These are phyloP conservation scores for Penicillium alfredii DNA, from an alignment of 495 filamentous ascomycete genomes.

Conservation along the genomic window DNA sequence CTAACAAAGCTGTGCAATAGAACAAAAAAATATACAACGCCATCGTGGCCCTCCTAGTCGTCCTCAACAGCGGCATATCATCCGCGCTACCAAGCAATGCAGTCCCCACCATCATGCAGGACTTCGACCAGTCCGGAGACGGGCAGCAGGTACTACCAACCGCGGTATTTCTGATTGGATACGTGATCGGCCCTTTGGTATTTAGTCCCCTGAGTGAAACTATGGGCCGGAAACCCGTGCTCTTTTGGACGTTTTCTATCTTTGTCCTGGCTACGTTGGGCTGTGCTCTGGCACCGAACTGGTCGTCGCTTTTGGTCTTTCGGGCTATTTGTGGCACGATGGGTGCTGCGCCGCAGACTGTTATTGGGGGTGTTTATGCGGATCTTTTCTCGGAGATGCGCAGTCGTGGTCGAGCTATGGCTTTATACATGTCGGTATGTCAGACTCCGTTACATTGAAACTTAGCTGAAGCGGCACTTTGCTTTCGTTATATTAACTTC, in stretches of 20 bases:
- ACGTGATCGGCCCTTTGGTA: conserved; percentile 57
- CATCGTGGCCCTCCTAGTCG: conserved; percentile 50
- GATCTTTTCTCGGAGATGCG: conserved; percentile 59
- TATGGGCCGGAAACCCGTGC: conserved; percentile 59
- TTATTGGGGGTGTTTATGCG: conserved; percentile 68
- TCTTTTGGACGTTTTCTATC: conserved; percentile 52
- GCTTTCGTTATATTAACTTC: neutral
- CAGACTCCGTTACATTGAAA: too few species aligned
- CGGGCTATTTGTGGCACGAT: conserved; percentile 58
- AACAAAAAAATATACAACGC: conserved; percentile 54
- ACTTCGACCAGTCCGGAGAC: conserved; percentile 32
- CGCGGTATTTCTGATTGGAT: conserved; percentile 68
- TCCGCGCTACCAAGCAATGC: conserved; percentile 63
- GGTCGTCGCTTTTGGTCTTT: conserved; percentile 61
- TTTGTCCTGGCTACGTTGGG: conserved; percentile 65
- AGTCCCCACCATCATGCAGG: conserved; percentile 44
- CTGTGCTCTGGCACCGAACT: conserved; percentile 64
- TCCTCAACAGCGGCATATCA: conserved; percentile 69
- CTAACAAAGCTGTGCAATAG: conserved; percentile 18
- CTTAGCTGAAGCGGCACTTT: too few species aligned
- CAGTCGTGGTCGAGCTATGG: conserved; percentile 62
- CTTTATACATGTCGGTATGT: conserved; percentile 64
- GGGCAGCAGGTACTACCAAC: conserved; percentile 60
- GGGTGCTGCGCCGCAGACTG: conserved; percentile 61
- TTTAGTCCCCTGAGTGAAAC: conserved; percentile 69